Base-by-base conservation (phyloP, 1,139 yeast genomes). In the Pneumocystis sp. region DNA sequence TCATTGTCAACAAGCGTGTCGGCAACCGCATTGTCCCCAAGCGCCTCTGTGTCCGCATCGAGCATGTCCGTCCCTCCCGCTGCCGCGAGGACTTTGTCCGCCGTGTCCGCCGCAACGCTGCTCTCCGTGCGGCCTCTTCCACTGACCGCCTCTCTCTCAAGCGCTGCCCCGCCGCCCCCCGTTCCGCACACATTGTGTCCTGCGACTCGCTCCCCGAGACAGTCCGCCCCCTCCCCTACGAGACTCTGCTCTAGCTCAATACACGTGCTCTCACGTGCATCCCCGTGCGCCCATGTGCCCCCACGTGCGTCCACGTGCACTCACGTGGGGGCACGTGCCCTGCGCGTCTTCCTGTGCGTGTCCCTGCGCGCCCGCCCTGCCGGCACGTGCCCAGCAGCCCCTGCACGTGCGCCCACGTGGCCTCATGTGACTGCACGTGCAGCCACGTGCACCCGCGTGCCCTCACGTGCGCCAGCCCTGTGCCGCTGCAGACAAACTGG, bases 61-160 rank as follows among this genome's bases (percentile, higher is more conserved):
- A 93, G 85, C 98, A 93, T 84, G 84, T 93, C 78, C 91, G 90
- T 85, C 98, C 93, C 90, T 93, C 98, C 78, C 93, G 93, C 83
- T 93, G 98, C 85, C 93, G 98, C 84, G 89, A 89, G 81, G 97
- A 93, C 82, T 93, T 93, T 83, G 85, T 93, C 81, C 87, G 88
- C 86, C 90, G 98, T 85, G 98, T 93, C 78, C 91, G 90, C 85
- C 37, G 82, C 87, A 88, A 86, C 90, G 98, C 85, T 91, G 90
- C 85, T 35, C 7, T 8, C 7, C 37, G 78, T 86, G 77, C 93
- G 93, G 83, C 96, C 96, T 79, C 93, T 89, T 76, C 85, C 88
- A 87, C 84, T 81, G 81, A 76, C 97, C 87, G 81, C 98, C 98
- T 74, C 91, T 90, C 85, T n/a, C n/a, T n/a, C n/a, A 93, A 93